Conservation (phyloP, 2,329 filamentous ascomycete genomes). For the Neoarthrinium moseri region DNA sequence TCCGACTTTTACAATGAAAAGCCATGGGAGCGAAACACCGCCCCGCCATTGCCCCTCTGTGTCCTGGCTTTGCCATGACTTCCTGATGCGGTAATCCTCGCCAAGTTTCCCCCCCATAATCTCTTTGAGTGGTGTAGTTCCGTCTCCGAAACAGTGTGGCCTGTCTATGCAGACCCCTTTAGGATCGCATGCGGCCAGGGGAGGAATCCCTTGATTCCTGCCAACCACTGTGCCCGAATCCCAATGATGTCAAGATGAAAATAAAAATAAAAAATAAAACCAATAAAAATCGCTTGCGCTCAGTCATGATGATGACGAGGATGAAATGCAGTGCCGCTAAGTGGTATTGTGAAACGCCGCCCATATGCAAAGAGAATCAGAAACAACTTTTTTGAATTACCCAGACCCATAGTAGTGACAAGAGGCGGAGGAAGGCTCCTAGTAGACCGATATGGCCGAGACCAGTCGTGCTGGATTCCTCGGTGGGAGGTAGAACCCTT, state of each 20-base stretch:
- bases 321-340: constrained; percentile 28
- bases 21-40: constrained; percentile 26
- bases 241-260: constrained; percentile 10
- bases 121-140: constrained; percentile 25
- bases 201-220: constrained; percentile 1
- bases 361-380: constrained; percentile 32
- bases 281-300: constrained; percentile 23
- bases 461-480: constrained; percentile 51
- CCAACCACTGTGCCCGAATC: constrained; percentile 5
- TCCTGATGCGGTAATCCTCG: constrained; percentile 23
- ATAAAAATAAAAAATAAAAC: constrained; percentile 18
- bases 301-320: constrained; percentile 11
- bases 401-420: constrained; percentile 11
- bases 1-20: constrained; percentile 10
- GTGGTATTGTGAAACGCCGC: constrained; percentile 32
- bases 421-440: constrained; percentile 24
- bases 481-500: constrained; percentile 53
- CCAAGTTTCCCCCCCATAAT: constrained; percentile 21
- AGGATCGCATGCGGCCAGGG: background rate
- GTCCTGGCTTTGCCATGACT: constrained; percentile 12
- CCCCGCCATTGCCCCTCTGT: constrained; percentile 15
- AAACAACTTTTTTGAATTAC: constrained; percentile 17
- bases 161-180: background rate
- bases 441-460: constrained; percentile 58
- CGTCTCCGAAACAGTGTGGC: background rate